Percentiles rank a stretch among this genome's conserved stretches.
These are phyloP conservation scores for Cajanus cajan DNA, from an alignment of 306 rosid genomes.

Conservation along the genomic window DNA sequence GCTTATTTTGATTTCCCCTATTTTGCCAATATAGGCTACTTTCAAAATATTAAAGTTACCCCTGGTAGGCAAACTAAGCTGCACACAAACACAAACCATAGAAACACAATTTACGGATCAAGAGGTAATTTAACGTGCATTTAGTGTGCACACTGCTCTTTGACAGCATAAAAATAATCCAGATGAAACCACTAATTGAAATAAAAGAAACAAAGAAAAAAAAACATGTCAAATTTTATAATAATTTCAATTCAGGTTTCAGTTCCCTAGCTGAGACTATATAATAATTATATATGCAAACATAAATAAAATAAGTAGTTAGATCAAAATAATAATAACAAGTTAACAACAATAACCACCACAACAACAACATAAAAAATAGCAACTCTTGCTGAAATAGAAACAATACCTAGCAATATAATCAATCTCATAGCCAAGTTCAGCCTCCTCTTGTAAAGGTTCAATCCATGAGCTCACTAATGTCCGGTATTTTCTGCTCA, in stretches of 20 bases:
- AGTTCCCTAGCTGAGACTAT: constrained; percentile 4
- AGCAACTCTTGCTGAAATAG: constrained; percentile 13
- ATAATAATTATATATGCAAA: background rate
- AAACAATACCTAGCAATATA: constrained; percentile 76
- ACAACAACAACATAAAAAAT: background rate
- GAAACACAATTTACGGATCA: constrained; percentile 17
- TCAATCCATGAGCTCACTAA: constrained; percentile 98
- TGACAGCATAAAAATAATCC: background rate
- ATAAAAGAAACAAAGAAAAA: too few species aligned
- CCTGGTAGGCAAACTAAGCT: background rate
- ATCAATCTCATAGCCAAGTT: constrained; percentile 95
- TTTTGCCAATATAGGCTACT: constrained; percentile 1
- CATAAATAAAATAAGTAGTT: background rate
- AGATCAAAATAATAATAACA: background rate
- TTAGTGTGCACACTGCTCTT: background rate
- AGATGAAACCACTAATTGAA: background rate
- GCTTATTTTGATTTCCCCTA: constrained; percentile 3
- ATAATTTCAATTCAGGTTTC: constrained; percentile 19
- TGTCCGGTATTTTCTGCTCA: constrained; percentile 92
- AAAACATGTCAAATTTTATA: background rate
- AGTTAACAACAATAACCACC: background rate
- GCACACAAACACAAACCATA: constrained; percentile 2
- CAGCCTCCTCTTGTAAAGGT: constrained; percentile 97
- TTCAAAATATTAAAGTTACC: constrained; percentile 14
- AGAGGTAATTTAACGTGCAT: constrained; percentile 6